Base-by-base conservation (phyloP, 73 alveolate genomes). In the Paramecium sexaurelia region DNA sequence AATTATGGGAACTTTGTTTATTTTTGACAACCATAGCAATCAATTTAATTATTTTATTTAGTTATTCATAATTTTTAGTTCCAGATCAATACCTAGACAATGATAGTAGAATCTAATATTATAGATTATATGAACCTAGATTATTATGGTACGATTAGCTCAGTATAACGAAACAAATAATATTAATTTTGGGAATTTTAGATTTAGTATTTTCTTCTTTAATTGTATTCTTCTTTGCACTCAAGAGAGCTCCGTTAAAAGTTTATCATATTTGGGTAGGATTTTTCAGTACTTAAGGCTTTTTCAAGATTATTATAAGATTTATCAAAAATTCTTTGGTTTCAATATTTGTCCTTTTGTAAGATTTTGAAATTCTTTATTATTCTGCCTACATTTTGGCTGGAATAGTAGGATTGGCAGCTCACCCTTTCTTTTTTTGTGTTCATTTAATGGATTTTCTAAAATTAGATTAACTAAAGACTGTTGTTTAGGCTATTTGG, bases 401-500 rank as follows among this genome's bases (percentile, higher is more conserved):
- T 61, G 96, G 99, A 7, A 90, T 96, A 51, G 95, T 97, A 26
- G 99, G 99, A 19, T 93, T 91, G 10, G 89, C 87, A 33, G 85
- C 88, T 67, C 95, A 96, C 73, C 98, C 98, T 7, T 95, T 97
- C 75, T 98, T 95, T 92, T 98, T 97, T 91, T 91, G 97, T 19
- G 96, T 96, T 85, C 95, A 94, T 27, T 94, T 97, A 35, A 92
- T 98, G 66, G 99, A 98, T 89, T 91, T 98, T 27, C 93, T 92
- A 83, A 91, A 98, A 36, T 73, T 92, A 43, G 94, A 93, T 29
- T 88, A 98, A 27, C 93, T 98, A 40, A 95, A 94, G 82, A 97
- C 96, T 82, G 99, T 98, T 22, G 95, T 98, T 55, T 57, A 95
- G 45, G 98, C 99, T 4, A 95, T 98, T 29, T 96, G 98, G 91